Evolutionary conservation across 2,329 filamentous ascomycete species (phyloP).

Genomic region (Botrytis medusae): DNA sequence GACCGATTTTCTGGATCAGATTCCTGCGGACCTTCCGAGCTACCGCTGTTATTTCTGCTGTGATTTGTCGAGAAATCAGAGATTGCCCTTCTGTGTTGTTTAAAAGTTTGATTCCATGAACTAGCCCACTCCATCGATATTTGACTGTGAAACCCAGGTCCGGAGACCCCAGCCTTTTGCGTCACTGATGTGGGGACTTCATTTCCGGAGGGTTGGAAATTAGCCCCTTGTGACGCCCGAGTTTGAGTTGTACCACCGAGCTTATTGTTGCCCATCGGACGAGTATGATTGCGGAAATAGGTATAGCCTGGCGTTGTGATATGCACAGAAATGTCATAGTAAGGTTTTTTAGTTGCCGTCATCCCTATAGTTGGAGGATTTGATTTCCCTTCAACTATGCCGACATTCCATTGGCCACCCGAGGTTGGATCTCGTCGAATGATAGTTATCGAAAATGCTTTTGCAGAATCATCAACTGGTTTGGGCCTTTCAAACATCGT

Average conservation of each 20-base stretch:
- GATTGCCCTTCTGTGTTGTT: constrained; percentile 32
- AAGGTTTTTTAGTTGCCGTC: constrained; percentile 43
- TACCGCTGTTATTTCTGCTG: constrained; percentile 27
- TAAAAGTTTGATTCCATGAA: constrained; percentile 34
- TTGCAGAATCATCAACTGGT: constrained; percentile 2
- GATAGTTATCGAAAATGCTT: constrained; percentile 46
- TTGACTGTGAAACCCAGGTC: constrained; percentile 49
- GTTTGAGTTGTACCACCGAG: constrained; percentile 10
- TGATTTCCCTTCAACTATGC: constrained; percentile 51
- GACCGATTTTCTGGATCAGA: constrained; percentile 11
- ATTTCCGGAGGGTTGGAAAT: constrained; percentile 2
- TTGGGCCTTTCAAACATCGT: constrained; percentile 19
- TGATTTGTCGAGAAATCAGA: constrained; percentile 32
- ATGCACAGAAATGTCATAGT: constrained; percentile 39
- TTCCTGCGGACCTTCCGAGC: constrained; percentile 19
- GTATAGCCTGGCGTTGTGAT: constrained; percentile 40
- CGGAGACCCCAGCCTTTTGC: constrained; percentile 17
- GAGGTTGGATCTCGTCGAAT: constrained; percentile 73
- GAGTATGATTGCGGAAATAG: constrained; percentile 31
- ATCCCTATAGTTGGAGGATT: constrained; percentile 16
- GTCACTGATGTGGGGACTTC: constrained; percentile 9
- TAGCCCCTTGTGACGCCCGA: constrained; percentile 9
- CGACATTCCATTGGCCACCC: constrained; percentile 74
- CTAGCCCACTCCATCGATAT: constrained; percentile 51
- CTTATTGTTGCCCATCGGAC: constrained; percentile 16